Percentiles rank a stretch among this genome's conserved stretches.
These are phyloP conservation scores for Penicillium manginii DNA, from an alignment of 495 filamentous ascomycete genomes.

Conservation along the genomic window DNA sequence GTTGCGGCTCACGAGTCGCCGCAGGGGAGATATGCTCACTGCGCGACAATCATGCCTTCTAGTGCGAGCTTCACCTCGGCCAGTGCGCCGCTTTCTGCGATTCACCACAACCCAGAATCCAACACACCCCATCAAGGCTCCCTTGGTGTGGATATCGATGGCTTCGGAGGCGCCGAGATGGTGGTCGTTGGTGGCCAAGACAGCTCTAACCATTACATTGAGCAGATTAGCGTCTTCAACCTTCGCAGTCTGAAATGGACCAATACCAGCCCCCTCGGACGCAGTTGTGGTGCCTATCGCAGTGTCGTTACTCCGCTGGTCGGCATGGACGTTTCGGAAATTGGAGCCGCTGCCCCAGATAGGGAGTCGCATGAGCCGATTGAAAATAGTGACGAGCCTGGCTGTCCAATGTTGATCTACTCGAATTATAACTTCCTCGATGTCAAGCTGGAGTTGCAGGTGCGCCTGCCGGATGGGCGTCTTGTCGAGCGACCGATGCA, in stretches of 20 bases:
- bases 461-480: constrained; percentile 81
- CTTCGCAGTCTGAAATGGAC: constrained; percentile 96
- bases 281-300: constrained; percentile 93
- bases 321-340: constrained; percentile 66
- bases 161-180: constrained; percentile 94
- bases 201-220: constrained; percentile 97
- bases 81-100: constrained; percentile 78
- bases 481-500: constrained; percentile 88
- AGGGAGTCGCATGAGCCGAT: constrained; percentile 40
- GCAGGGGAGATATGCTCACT: constrained; percentile 95
- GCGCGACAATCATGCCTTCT: constrained; percentile 88
- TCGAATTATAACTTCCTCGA: constrained; percentile 99
- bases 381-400: constrained; percentile 51
- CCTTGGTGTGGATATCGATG: constrained; percentile 85
- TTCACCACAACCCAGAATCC: constrained; percentile 84
- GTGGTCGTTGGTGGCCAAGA: constrained; percentile 96
- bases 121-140: constrained; percentile 80
- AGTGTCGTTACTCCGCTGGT: constrained; percentile 89
- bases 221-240: constrained; percentile 98
- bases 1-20: constrained; percentile 81
- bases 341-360: constrained; percentile 60
- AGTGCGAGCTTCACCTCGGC: constrained; percentile 82
- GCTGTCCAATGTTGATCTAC: constrained; percentile 92
- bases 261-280: constrained; percentile 77
- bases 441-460: constrained; percentile 92